phyloP scores from a whole-genome alignment of 2,329 filamentous ascomycete genomes.

The Ambrosiella cleistominuta region DNA sequence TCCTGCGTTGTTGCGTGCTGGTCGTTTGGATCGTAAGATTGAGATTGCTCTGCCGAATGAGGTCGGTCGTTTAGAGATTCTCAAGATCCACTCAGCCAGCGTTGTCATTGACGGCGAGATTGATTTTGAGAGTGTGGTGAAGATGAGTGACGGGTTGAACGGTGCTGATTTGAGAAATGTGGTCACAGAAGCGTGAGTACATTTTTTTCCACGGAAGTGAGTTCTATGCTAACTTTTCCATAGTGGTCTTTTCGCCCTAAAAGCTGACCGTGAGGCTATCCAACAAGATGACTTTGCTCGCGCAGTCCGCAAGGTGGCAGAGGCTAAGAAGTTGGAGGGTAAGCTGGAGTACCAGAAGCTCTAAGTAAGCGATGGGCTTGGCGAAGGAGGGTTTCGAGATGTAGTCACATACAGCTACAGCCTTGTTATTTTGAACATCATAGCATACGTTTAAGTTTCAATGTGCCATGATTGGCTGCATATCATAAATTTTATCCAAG shows the following conservation, averaged over 20 bases:
- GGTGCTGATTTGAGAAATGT: slow-evolving; percentile 95
- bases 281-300: slow-evolving; percentile 99
- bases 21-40: slow-evolving; percentile 90
- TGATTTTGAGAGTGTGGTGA: slow-evolving; percentile 97
- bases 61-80: slow-evolving; percentile 84
- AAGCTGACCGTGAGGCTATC: slow-evolving; percentile 88
- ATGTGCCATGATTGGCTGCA: background rate
- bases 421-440: slow-evolving; percentile 3
- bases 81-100: slow-evolving; percentile 86
- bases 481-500: background rate
- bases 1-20: slow-evolving; percentile 77
- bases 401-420: background rate
- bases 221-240: slow-evolving; percentile 17
- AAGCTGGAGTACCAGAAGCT: slow-evolving; percentile 96
- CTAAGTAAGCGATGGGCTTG: slow-evolving; percentile 28
- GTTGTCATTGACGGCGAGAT: slow-evolving; percentile 87
- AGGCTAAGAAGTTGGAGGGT: slow-evolving; percentile 95
- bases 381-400: background rate
- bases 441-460: slow-evolving; percentile 1
- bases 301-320: slow-evolving; percentile 90
- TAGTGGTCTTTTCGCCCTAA: slow-evolving; percentile 91
- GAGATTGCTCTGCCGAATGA: slow-evolving; percentile 96
- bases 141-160: slow-evolving; percentile 98
- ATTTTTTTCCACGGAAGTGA: background rate
- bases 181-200: slow-evolving; percentile 85